Base-by-base conservation (phyloP, 208 protist species). In the Trypanosoma platydactyli region DNA sequence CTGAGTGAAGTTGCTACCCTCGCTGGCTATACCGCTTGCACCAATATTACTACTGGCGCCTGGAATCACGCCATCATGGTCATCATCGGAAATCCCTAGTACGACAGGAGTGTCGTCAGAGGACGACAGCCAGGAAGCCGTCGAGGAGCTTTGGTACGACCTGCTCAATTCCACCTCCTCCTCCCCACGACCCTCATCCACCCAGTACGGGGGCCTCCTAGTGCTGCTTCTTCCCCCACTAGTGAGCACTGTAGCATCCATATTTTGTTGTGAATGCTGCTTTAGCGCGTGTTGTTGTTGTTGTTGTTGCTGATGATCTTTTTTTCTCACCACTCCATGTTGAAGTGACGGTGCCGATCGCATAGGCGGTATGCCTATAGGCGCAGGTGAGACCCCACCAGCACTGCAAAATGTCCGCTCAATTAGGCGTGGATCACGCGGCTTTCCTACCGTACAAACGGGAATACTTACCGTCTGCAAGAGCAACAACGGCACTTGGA, bases 161-260 rank as follows among this genome's bases (percentile, higher is more conserved):
- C 73, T 70, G 60, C 82, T 95, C 41, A 92, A 74, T 69, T 92
- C 82, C 5, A 95, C 86, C 56, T 80, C 76, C 57, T 92, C 86
- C 41, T 91, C 84, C 45, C 80, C 84, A 61, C 75, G 69, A 46
- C 83, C 79, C 33, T 53, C 61, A 30, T 68, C 77, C 58, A 68
- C 69, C 79, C 80, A 90, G 18, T n/a, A 40, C 45, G 25, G 38
- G 11, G 22, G 57, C 16, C 24, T 25, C 38, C 27, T 29, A 50
- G 18, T 4, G 16, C 46, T 20, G 3, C 7, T 24, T 50, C 29
- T 46, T 33, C 24, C 33, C 16, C 54, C 16, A 59, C 20, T 20
- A 45, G 54, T 20, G 15, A 24, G 20, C n/a, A 13, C 20, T 6
- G 45, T 5, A 50, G 20, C 45, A 50, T 50, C 20, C 20, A 50